phyloP scores from a whole-genome alignment of 2,329 filamentous ascomycete genomes.

The Beauveria sp. region DNA sequence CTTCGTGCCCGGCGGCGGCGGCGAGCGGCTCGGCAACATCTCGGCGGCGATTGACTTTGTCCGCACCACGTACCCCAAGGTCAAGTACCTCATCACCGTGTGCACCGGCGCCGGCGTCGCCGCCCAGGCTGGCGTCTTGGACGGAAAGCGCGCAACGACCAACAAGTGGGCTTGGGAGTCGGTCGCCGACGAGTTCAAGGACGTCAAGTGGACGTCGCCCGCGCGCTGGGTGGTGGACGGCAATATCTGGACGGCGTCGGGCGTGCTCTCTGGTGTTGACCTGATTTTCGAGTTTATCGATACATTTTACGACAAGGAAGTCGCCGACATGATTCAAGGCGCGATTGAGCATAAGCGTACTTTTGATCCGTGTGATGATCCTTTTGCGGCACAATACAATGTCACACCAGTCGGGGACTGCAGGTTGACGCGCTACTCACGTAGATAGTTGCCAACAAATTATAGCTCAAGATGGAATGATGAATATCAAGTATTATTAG shows the following conservation, averaged over 20 bases:
- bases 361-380: conserved; percentile 15
- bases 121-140: conserved; percentile 49
- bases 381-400: conserved; percentile 13
- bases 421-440: not conserved
- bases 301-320: conserved; percentile 7
- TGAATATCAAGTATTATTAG: too few relatives aligned
- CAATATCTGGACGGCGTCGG: conserved; percentile 58
- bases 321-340: conserved; percentile 7
- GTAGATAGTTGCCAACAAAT: too few relatives aligned
- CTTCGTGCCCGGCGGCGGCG: conserved; percentile 54
- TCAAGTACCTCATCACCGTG: conserved; percentile 55
- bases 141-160: conserved; percentile 53
- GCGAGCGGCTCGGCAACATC: conserved; percentile 26
- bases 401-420: conserved; percentile 11
- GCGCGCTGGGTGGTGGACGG: conserved; percentile 59
- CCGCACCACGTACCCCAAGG: conserved; percentile 30
- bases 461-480: too few relatives aligned
- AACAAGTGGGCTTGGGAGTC: conserved; percentile 51
- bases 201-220: conserved; percentile 49
- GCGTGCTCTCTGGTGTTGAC: conserved; percentile 23
- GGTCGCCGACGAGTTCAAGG: conserved; percentile 35
- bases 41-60: conserved; percentile 33
- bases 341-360: conserved; percentile 13
- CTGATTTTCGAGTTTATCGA: conserved; percentile 16
- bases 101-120: conserved; percentile 56